Percentiles rank a stretch among this genome's conserved stretches.
Evolutionary conservation across 768 basidiomycete genomes (phyloP).

Genomic region (Pleurotus djamor): DNA sequence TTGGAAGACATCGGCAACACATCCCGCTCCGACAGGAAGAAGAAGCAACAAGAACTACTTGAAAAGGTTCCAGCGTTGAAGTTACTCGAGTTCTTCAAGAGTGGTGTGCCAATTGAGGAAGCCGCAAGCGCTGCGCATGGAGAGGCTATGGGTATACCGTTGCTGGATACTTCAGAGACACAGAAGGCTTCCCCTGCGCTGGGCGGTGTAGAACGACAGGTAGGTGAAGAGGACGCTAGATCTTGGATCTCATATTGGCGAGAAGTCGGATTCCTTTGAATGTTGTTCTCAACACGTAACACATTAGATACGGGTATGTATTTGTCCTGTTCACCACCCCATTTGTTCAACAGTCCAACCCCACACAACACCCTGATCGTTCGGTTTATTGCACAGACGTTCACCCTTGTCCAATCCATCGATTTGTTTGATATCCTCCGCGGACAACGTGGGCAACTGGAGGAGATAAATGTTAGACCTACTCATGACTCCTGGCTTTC

Average conservation of each 20-base stretch:
- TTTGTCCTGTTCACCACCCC: slow-evolving; percentile 25
- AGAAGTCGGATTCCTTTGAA: background rate
- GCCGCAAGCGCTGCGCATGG: background rate
- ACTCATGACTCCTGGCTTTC: background rate
- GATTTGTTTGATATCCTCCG: slow-evolving; percentile 43
- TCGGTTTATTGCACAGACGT: slow-evolving; percentile 34
- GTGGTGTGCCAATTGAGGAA: background rate
- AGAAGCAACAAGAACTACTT: background rate
- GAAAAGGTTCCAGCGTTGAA: slow-evolving; percentile 11
- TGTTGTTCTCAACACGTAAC: background rate
- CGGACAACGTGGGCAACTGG: slow-evolving; percentile 30
- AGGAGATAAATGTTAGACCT: too few species aligned
- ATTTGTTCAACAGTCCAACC: slow-evolving; percentile 36
- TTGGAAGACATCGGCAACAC: slow-evolving; percentile 10
- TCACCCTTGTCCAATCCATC: slow-evolving; percentile 39
- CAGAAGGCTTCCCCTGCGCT: slow-evolving; percentile 3
- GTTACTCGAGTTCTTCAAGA: slow-evolving; percentile 12
- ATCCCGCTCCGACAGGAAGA: background rate
- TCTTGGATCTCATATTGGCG: slow-evolving; percentile 12
- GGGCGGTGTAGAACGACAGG: background rate
- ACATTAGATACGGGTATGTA: too few species aligned
- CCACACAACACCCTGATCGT: slow-evolving; percentile 28
- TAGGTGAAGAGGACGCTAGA: slow-evolving; percentile 2
- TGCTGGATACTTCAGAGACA: slow-evolving; percentile 6
- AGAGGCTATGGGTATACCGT: slow-evolving; percentile 13